Percentiles rank a stretch among this genome's conserved stretches.
phyloP scores from a whole-genome alignment of 129 eudicot species.

The Artemisia tridentata region DNA sequence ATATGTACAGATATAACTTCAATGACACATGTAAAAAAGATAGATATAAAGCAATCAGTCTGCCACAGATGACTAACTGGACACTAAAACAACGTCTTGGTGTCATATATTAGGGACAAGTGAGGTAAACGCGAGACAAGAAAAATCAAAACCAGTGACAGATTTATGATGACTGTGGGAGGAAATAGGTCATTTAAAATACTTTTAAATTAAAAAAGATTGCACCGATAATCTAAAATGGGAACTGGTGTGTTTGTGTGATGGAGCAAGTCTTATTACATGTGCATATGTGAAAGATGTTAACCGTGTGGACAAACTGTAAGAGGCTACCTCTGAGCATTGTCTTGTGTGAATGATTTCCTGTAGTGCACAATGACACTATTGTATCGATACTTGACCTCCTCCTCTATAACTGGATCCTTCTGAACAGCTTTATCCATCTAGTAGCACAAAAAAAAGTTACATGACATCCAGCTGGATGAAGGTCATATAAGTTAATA shows the following conservation, averaged over 20 bases:
- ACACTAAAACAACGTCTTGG: background rate
- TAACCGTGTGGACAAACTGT: constrained; percentile 13
- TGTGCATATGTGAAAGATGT: constrained; percentile 21
- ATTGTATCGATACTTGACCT: constrained; percentile 87
- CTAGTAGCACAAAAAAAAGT: constrained; percentile 32
- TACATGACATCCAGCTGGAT: constrained; percentile 15
- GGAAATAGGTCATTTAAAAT: no score
- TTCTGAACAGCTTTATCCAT: constrained; percentile 80
- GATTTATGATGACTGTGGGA: no score
- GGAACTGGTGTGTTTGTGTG: constrained; percentile 7
- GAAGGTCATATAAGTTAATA: constrained; percentile 10
- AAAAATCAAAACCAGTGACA: no score
- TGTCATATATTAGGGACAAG: background rate
- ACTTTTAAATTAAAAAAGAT: no score
- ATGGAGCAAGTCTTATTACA: constrained; percentile 1
- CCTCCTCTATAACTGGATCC: constrained; percentile 89
- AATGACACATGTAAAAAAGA: background rate
- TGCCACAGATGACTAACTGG: background rate
- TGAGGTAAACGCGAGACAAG: background rate
- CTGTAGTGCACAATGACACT: constrained; percentile 83
- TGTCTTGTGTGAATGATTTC: constrained; percentile 93
- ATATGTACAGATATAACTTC: background rate
- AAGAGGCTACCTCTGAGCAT: constrained; percentile 76
- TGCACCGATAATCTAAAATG: background rate
- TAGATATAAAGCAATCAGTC: background rate